Evolutionary conservation across 1,139 yeast species (phyloP).

Genomic region (Kodamaea ohmeri): DNA sequence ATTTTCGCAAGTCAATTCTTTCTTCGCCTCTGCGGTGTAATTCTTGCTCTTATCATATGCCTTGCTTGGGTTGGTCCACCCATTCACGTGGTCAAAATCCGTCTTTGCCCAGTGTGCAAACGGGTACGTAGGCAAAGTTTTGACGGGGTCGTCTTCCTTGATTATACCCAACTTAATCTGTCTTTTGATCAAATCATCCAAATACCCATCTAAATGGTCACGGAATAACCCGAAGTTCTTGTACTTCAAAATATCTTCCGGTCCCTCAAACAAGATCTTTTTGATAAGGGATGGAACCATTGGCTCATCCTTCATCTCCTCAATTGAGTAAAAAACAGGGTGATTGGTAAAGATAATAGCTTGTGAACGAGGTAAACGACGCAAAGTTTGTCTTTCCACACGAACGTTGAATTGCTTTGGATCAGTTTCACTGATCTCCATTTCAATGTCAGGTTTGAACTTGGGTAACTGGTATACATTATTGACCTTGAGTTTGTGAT

Average conservation of each 20-base stretch:
- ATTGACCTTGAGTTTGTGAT: constrained; percentile 56
- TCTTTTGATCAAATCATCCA: constrained; percentile 54
- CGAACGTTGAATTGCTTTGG: constrained; percentile 53
- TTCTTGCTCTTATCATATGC: constrained; percentile 22
- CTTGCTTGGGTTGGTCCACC: constrained; percentile 47
- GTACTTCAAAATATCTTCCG: constrained; percentile 61
- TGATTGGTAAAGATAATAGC: constrained; percentile 62
- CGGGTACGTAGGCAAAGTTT: constrained; percentile 62
- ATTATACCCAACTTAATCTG: constrained; percentile 59
- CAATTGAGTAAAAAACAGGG: constrained; percentile 66
- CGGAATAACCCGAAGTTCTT: constrained; percentile 57
- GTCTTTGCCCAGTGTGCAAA: constrained; percentile 51
- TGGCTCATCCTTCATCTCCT: constrained; percentile 79
- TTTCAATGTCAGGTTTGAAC: constrained; percentile 28
- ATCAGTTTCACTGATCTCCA: constrained; percentile 33
- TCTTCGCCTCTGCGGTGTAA: constrained; percentile 25
- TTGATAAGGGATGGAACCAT: constrained; percentile 62
- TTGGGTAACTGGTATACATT: constrained; percentile 51
- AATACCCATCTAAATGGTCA: constrained; percentile 57
- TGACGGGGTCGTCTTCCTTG: constrained; percentile 52
- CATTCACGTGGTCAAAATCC: constrained; percentile 35
- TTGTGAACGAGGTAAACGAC: constrained; percentile 46
- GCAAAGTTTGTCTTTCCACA: constrained; percentile 54
- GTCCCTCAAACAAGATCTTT: constrained; percentile 64
- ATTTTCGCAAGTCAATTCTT: constrained; percentile 18